Conservation (phyloP, 208 protist species). For the Acanthamoeba rhysodes region DNA sequence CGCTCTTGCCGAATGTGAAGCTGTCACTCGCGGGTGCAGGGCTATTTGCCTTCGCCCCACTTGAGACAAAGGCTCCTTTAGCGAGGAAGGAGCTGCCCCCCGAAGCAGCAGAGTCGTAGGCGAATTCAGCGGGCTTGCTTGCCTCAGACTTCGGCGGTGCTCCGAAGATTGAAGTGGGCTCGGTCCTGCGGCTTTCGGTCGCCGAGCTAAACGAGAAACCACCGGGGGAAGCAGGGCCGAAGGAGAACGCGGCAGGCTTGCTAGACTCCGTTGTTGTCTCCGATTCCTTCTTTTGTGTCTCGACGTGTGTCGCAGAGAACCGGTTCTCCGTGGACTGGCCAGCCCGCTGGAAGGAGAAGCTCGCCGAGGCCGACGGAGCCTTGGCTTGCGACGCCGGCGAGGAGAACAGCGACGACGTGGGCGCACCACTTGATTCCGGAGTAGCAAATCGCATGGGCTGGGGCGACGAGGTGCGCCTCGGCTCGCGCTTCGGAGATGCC, state of each 20-base stretch:
- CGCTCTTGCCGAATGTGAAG: background rate
- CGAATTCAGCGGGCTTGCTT: background rate
- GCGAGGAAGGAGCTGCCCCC: too few species aligned
- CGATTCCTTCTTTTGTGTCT: background rate
- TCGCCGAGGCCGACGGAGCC: too few species aligned
- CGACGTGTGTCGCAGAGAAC: background rate
- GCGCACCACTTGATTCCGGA: background rate
- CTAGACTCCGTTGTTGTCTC: background rate
- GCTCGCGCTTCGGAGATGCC: slow-evolving; percentile 11
- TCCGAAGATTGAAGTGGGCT: too few species aligned
- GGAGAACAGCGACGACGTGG: background rate
- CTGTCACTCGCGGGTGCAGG: background rate
- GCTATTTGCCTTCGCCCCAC: background rate
- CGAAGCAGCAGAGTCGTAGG: too few species aligned
- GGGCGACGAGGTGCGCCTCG: background rate
- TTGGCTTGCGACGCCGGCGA: background rate
- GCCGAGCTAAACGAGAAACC: too few species aligned
- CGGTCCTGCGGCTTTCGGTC: too few species aligned
- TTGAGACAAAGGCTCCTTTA: background rate
- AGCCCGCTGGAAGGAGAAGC: background rate
- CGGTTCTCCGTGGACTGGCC: background rate
- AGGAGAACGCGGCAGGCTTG: background rate
- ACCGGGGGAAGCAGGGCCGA: background rate
- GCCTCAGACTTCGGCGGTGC: background rate
- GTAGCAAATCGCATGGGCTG: background rate